Evolutionary conservation across 306 rosid species (phyloP).

Genomic region (Dryas octopetala): DNA sequence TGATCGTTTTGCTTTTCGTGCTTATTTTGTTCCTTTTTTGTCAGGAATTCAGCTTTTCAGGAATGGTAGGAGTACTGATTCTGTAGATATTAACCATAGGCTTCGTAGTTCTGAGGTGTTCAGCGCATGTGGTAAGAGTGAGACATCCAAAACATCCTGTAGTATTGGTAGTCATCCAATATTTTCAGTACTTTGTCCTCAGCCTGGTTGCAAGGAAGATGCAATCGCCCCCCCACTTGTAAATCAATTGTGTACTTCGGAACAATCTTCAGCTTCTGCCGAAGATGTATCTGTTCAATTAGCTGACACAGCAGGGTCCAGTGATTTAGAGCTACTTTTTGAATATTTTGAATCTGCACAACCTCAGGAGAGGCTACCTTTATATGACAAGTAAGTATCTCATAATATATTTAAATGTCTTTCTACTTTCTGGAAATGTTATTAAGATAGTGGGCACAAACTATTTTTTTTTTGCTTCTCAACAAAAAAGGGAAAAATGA

Average conservation of each 20-base stretch:
- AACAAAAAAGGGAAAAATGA: neutral
- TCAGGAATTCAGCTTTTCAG: constrained; percentile 84
- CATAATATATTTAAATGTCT: neutral
- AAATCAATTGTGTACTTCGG: constrained; percentile 23
- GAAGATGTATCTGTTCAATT: constrained; percentile 33
- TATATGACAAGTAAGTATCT: constrained; percentile 61
- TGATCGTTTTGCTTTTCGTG: constrained; percentile 46
- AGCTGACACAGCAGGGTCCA: constrained; percentile 20
- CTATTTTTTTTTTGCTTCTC: neutral
- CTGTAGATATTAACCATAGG: constrained; percentile 15
- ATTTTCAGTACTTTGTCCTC: constrained; percentile 47
- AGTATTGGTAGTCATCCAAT: constrained; percentile 36
- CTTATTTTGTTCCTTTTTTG: constrained; percentile 83
- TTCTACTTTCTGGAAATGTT: neutral
- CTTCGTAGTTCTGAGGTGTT: constrained; percentile 29
- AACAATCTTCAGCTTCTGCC: constrained; percentile 31
- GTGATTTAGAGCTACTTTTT: constrained; percentile 64
- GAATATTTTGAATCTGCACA: constrained; percentile 83
- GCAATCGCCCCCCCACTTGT: constrained; percentile 24
- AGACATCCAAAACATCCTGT: constrained; percentile 38
- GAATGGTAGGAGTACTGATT: constrained; percentile 18
- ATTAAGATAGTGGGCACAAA: neutral
- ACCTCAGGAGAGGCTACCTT: constrained; percentile 75
- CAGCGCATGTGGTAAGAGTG: constrained; percentile 26
- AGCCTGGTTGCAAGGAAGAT: constrained; percentile 30